phyloP scores from a whole-genome alignment of 352 stramenopile species.

The Blastocystis sp. region DNA sequence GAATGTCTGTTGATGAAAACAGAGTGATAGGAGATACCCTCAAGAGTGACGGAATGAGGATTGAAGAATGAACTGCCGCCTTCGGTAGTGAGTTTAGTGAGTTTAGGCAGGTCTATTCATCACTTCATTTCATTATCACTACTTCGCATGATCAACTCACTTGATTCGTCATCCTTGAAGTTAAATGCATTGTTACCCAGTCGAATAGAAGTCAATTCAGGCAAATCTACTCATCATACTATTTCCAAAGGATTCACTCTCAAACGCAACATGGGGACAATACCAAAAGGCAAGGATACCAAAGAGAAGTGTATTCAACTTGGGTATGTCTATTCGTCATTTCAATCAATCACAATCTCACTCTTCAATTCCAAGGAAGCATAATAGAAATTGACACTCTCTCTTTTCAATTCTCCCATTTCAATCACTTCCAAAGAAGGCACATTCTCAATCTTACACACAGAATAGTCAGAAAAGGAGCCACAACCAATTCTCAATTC shows the following conservation, averaged over 20 bases:
- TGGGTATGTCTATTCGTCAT: too few relatives aligned
- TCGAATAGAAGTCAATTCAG: neutral
- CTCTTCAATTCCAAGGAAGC: too few relatives aligned
- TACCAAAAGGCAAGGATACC: too few relatives aligned
- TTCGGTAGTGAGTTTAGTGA: neutral
- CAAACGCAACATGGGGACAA: too few relatives aligned
- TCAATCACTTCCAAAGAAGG: too few relatives aligned
- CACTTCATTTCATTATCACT: neutral
- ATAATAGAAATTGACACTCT: too few relatives aligned
- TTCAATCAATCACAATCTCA: too few relatives aligned
- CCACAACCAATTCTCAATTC: too few relatives aligned
- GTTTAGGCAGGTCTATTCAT: neutral
- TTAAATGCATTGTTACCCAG: neutral
- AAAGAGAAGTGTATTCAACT: too few relatives aligned
- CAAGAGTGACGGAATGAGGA: neutral
- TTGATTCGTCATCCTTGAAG: neutral
- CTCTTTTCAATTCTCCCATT: too few relatives aligned
- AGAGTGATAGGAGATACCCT: neutral
- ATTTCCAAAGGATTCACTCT: neutral
- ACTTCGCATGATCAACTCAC: neutral
- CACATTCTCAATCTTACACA: too few relatives aligned
- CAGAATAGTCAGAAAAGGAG: too few relatives aligned
- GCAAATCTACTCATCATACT: neutral
- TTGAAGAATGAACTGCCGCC: neutral
- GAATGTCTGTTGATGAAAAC: neutral